Evolutionary conservation across 2,329 filamentous ascomycete species (phyloP).

Genomic region (Zalaria obscura): DNA sequence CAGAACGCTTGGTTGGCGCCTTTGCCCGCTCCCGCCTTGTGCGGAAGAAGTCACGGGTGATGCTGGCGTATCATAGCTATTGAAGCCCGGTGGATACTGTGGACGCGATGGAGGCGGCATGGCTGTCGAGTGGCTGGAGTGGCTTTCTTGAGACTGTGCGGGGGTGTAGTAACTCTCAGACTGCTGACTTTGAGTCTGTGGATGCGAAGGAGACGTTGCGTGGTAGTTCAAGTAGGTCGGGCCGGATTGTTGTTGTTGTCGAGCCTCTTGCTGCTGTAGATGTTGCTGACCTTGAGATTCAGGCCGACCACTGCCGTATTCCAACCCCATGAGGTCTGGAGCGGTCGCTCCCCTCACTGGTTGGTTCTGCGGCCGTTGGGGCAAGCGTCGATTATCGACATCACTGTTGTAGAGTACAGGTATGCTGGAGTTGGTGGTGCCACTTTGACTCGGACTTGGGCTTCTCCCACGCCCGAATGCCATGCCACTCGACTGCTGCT

Average conservation of each 20-base stretch:
- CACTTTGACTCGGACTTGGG: slow-evolving; percentile 27
- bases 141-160: slow-evolving; percentile 19
- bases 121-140: slow-evolving; percentile 8
- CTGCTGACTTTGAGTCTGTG: slow-evolving; percentile 3
- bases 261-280: slow-evolving; percentile 7
- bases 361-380: slow-evolving; percentile 10
- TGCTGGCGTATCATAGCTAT: slow-evolving; percentile 17
- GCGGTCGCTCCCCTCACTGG: slow-evolving; percentile 9
- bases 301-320: neutral
- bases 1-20: slow-evolving; percentile 29
- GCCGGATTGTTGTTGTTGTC: slow-evolving; percentile 1
- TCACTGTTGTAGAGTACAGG: slow-evolving; percentile 27
- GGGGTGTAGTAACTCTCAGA: slow-evolving; percentile 7
- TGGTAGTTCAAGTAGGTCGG: neutral
- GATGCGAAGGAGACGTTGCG: neutral
- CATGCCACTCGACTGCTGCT: slow-evolving; percentile 20
- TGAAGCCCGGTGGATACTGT: slow-evolving; percentile 24
- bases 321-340: slow-evolving; percentile 8
- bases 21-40: slow-evolving; percentile 7
- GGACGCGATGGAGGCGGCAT: slow-evolving; percentile 12
- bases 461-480: slow-evolving; percentile 29
- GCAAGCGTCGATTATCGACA: slow-evolving; percentile 8
- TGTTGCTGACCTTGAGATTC: slow-evolving; percentile 4
- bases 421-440: slow-evolving; percentile 28
- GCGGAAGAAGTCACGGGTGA: slow-evolving; percentile 26